Conservation (phyloP, 106 monocot genomes). For the Phalaenopsis equestris region DNA sequence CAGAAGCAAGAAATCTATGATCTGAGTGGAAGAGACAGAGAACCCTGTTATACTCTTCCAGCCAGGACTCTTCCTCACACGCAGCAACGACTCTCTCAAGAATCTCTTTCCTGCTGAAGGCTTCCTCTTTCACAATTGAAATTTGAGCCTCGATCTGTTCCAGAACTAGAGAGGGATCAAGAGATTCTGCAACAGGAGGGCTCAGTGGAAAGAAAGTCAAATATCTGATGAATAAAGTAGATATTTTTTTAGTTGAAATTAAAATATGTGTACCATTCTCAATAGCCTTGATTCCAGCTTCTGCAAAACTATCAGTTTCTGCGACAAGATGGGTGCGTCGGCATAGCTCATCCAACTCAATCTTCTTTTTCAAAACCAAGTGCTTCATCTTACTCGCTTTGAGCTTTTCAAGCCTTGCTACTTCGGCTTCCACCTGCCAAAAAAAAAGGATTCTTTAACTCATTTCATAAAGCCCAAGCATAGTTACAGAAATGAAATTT, state of each 20-base stretch:
- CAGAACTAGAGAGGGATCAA: conserved; percentile 43
- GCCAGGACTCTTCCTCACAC: conserved; percentile 71
- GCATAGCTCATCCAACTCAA: conserved; percentile 51
- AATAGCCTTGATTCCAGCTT: conserved; percentile 32
- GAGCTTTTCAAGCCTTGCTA: conserved; percentile 49
- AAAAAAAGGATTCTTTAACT: not conserved
- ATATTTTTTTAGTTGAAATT: not conserved
- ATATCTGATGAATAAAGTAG: not conserved
- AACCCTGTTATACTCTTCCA: conserved; percentile 85
- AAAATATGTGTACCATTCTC: conserved; percentile 29
- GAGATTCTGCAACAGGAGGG: conserved; percentile 23
- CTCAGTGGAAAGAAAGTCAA: not conserved
- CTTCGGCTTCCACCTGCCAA: conserved; percentile 60
- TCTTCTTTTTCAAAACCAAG: conserved; percentile 55
- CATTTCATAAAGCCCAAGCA: not conserved
- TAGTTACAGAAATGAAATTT: not conserved
- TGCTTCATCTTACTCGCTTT: conserved; percentile 72
- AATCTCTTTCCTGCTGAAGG: conserved; percentile 73
- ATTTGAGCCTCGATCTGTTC: conserved; percentile 59
- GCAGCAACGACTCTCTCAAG: conserved; percentile 67
- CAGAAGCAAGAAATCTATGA: not conserved
- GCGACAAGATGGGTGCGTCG: conserved; percentile 37
- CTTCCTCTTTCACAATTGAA: conserved; percentile 51
- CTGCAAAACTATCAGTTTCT: conserved; percentile 18
- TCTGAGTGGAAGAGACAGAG: conserved; percentile 7